Conservation (phyloP, 1,284 basidiomycete species). For the Lentinus polychrous region DNA sequence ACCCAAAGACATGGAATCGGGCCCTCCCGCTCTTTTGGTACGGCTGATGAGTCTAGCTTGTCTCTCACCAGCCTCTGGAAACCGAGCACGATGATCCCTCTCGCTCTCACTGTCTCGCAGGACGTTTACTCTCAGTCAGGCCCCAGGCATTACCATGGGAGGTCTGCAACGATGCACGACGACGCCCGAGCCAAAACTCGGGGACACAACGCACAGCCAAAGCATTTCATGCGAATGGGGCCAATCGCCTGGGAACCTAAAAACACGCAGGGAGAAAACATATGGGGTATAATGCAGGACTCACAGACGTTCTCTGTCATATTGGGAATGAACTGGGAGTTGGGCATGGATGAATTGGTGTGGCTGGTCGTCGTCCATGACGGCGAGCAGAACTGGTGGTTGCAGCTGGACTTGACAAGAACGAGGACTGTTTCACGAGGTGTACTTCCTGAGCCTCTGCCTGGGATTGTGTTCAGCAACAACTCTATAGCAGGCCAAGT, state of each 20-base stretch:
- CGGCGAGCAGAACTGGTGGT: neutral
- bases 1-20: conserved; percentile 11
- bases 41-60: neutral
- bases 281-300: conserved; percentile 14
- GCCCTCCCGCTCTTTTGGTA: conserved; percentile 2
- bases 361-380: conserved; percentile 27
- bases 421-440: too few species aligned
- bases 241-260: neutral
- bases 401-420: too few species aligned
- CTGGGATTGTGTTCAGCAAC: too few species aligned
- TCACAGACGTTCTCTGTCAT: conserved; percentile 28
- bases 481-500: too few species aligned
- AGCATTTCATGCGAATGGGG: neutral
- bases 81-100: too few species aligned
- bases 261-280: conserved; percentile 8
- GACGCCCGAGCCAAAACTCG: neutral
- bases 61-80: too few species aligned
- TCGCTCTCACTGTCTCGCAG: too few species aligned
- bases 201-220: neutral
- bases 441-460: too few species aligned
- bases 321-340: conserved; percentile 22
- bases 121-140: too few species aligned
- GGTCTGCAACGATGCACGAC: neutral
- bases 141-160: too few species aligned
- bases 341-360: conserved; percentile 26